These are phyloP conservation scores for Lepiota subincarnata DNA, from an alignment of 768 basidiomycete genomes.

Conservation along the genomic window DNA sequence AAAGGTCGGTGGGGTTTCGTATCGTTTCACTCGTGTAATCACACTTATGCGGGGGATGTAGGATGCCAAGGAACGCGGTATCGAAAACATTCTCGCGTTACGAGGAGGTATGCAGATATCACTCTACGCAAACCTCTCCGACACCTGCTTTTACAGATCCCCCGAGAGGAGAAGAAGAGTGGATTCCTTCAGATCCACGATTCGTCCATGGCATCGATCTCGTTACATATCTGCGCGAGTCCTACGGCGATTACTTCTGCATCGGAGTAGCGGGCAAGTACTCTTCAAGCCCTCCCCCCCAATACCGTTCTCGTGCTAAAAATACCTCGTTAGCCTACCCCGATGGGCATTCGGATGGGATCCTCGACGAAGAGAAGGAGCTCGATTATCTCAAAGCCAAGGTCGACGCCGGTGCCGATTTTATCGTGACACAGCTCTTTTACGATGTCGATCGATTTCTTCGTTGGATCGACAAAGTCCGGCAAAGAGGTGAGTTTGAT, in stretches of 20 bases:
- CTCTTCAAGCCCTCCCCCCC: not conserved
- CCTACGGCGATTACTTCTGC: conserved; percentile 65
- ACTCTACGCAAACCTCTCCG: not conserved
- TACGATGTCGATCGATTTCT: conserved; percentile 92
- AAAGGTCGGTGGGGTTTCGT: conserved; percentile 51
- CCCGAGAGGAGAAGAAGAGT: conserved; percentile 89
- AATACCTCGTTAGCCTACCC: conserved; percentile 65
- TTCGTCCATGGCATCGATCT: conserved; percentile 87
- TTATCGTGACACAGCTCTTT: conserved; percentile 94
- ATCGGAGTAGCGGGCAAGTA: conserved; percentile 85
- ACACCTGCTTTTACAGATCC: conserved; percentile 57
- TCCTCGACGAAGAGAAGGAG: conserved; percentile 54
- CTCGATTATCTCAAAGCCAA: conserved; percentile 77
- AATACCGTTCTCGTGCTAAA: conserved; percentile 4
- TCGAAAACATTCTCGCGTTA: conserved; percentile 87
- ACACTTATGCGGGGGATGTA: conserved; percentile 23
- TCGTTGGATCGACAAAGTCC: conserved; percentile 69
- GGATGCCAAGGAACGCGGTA: conserved; percentile 77
- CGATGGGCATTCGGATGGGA: conserved; percentile 74
- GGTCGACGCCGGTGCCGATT: conserved; percentile 93
- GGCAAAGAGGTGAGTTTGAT: conserved; percentile 57
- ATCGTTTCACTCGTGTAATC: not conserved
- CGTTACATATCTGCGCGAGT: conserved; percentile 82
- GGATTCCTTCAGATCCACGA: conserved; percentile 79
- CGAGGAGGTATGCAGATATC: conserved; percentile 65